Base-by-base conservation (phyloP, 257 asterid species). In the Cordia subcordata region DNA sequence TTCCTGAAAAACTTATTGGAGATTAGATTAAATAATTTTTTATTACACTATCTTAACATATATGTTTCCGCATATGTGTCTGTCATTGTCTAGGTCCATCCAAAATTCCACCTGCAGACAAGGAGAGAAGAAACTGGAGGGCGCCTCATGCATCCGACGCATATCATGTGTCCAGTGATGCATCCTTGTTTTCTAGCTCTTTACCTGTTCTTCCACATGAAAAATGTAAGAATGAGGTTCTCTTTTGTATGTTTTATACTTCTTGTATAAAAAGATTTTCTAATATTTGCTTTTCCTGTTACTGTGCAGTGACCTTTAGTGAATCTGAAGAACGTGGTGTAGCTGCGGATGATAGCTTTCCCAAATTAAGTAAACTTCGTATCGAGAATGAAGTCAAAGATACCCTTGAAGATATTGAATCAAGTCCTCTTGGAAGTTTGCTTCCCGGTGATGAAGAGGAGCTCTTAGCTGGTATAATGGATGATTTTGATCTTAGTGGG, bases 401-500 rank as follows among this genome's bases (percentile, higher is more conserved):
- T 75, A 77, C 72, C 10, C 76, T 76, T 21, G 91, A 82, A 55
- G 86, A 73, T 60, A 71, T 68, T 33, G 82, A 78, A 55, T 79
- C 81, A 22, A 70, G 66, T 72, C 59, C 54, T 14, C 53, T 57
- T 22, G 82, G 85, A 53, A 72, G 62, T 68, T 78, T 88, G 69
- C 95, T 93, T 55, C 99, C 99, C 19, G 99, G 84, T 40, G 89
- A 93, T 61, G 99, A 92, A 77, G 90, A 83, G 20, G 99, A 89
- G 73, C 85, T 93, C 62, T 76, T 93, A 42, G 96, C 97, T 62
- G 99, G 99, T 47, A 69, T 89, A 52, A 71, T 77, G 78, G 96
- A 89, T 68, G 99, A 86, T 69, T 89, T 89, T 69, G 96, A 89
- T 60, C 92, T 86, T 55, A 75, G 76, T 55, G 96, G 86, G 32